Base-by-base conservation (phyloP, 2,329 filamentous ascomycete genomes). In the Diaporthe ampelina region DNA sequence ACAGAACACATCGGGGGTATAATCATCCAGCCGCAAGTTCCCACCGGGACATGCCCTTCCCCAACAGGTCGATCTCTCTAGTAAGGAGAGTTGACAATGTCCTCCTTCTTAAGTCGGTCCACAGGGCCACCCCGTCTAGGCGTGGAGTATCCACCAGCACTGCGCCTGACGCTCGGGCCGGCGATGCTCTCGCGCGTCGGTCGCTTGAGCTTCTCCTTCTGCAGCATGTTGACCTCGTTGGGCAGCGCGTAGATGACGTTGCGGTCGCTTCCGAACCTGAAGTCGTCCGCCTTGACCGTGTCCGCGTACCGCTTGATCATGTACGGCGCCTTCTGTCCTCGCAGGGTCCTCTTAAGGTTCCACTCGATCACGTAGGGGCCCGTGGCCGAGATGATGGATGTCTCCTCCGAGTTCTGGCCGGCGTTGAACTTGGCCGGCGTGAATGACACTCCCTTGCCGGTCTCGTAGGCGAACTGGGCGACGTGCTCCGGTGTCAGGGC, bases 141-240 rank as follows among this genome's bases (percentile, higher is more conserved):
- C 0, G 74, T 76, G n/a, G 54, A 52, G 40, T 76, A 76, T 52
- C 83, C 84, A 1, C 85, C 89, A 1, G 87, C 86, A 63, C 92
- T 86, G 3, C 89, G 84, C 7, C 87, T 87, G 3, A 86, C 85
- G 76, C 86, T 87, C 76, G 87, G 85, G 48, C 90, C 88, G 21
- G 94, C 94, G 82, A 99, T 98, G 83, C 95, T 98, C 86, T 99
- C 95, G 50, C 97, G 88, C 0, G 97, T 98, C 1, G 96, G 95
- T 80, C 92, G 92, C 87, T 94, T 94, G 81, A 99, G 90, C 73
- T 91, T 93, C 79, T 93, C 90, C 84, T 96, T 95, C 59, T 93
- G 93, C 17, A 99, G 94, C 95, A 98, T 98, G 84, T 98, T 97
- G 78, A 99, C 97, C 83, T 98, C 95, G 81, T 99, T 98, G 2